These are phyloP conservation scores for Lithocarpus polystachyus DNA, from an alignment of 306 rosid genomes.

Conservation along the genomic window DNA sequence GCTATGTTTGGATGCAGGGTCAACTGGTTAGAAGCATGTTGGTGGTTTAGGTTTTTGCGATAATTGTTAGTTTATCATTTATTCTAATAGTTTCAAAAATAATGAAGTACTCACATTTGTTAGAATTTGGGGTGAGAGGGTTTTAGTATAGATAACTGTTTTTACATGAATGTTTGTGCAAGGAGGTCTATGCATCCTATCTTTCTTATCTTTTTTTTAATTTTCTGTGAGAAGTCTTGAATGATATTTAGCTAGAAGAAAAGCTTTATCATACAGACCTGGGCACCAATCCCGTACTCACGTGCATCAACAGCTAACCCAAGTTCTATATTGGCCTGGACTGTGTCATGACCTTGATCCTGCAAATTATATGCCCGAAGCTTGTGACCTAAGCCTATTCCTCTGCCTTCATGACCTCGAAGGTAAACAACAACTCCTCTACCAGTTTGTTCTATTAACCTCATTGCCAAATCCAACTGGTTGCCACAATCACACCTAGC, in stretches of 20 bases:
- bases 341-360: conserved; percentile 83
- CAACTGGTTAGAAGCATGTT: too few species aligned
- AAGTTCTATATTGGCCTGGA: conserved; percentile 77
- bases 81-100: too few species aligned
- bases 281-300: conserved; percentile 85
- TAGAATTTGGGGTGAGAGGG: too few species aligned
- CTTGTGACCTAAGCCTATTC: conserved; percentile 86
- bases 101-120: too few species aligned
- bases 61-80: too few species aligned
- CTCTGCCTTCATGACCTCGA: conserved; percentile 93
- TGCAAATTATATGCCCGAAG: conserved; percentile 79
- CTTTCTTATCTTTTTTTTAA: too few species aligned
- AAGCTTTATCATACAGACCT: conserved; percentile 40
- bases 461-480: conserved; percentile 85
- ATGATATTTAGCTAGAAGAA: background rate
- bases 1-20: too few species aligned
- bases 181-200: too few species aligned
- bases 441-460: conserved; percentile 63
- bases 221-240: background rate
- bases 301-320: conserved; percentile 84
- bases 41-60: too few species aligned
- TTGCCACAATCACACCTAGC: conserved; percentile 87
- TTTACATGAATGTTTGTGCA: too few species aligned
- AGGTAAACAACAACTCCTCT: conserved; percentile 81
- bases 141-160: too few species aligned